phyloP scores from a whole-genome alignment of 108 stramenopile genomes.

The Nitzschia palea region DNA sequence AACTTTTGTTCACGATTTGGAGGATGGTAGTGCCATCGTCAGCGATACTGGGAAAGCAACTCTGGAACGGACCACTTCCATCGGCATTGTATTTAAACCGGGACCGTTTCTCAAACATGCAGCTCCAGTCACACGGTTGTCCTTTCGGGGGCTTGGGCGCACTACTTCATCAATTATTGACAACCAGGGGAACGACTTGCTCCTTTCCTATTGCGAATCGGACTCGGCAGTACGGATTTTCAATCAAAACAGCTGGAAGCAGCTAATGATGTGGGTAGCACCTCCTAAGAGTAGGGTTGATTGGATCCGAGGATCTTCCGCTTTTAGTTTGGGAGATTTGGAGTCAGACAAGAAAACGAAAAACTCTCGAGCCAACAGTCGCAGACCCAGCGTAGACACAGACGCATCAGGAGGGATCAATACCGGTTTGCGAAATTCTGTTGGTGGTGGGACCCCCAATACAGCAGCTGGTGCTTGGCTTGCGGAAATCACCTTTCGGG shows the following conservation, averaged over 20 bases:
- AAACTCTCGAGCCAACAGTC: constrained; percentile 9
- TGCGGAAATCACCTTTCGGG: constrained; percentile 77
- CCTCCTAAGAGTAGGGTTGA: constrained; percentile 74
- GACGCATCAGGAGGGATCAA: constrained; percentile 16
- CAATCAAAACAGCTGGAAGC: constrained; percentile 74
- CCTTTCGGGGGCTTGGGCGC: constrained; percentile 73
- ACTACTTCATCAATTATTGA: constrained; percentile 45
- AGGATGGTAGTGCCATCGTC: constrained; percentile 41
- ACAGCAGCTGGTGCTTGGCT: constrained; percentile 86
- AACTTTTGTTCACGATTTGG: constrained; percentile 63
- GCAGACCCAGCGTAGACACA: constrained; percentile 17
- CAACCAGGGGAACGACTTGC: constrained; percentile 73
- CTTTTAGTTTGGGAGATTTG: constrained; percentile 83
- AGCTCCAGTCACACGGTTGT: constrained; percentile 65
- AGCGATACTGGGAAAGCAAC: not conserved
- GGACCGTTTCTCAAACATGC: constrained; percentile 80
- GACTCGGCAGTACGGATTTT: constrained; percentile 72
- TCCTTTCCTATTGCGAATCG: constrained; percentile 66
- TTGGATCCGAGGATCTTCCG: constrained; percentile 74
- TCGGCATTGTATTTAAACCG: constrained; percentile 72
- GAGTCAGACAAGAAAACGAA: constrained; percentile 46
- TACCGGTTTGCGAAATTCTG: constrained; percentile 16
- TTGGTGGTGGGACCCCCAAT: constrained; percentile 26
- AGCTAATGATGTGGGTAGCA: constrained; percentile 73
- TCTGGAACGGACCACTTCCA: constrained; percentile 27